Evolutionary conservation across 768 basidiomycete species (phyloP).

Genomic region (Jaapia argillacea): DNA sequence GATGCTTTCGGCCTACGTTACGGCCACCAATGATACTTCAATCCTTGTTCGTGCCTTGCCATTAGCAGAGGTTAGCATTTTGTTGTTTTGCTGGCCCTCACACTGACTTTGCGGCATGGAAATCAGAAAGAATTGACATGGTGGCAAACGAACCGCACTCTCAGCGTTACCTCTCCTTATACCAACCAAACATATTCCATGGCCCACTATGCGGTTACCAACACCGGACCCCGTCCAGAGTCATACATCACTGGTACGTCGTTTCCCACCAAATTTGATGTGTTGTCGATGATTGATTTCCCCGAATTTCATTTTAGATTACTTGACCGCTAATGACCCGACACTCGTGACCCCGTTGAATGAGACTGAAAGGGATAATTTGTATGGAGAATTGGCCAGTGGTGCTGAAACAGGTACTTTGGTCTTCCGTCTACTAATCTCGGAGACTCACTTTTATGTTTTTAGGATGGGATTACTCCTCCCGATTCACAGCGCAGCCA

Average conservation of each 20-base stretch:
- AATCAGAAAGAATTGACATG: conserved; percentile 66
- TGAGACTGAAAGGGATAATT: conserved; percentile 41
- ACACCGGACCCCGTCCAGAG: conserved; percentile 85
- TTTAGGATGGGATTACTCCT: conserved; percentile 27
- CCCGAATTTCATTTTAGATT: conserved; percentile 60
- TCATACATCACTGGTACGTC: conserved; percentile 55
- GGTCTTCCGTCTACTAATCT: conserved; percentile 2
- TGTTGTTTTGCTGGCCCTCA: neutral
- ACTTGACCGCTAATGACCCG: conserved; percentile 64
- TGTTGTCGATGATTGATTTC: too few relatives aligned
- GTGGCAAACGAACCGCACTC: conserved; percentile 71
- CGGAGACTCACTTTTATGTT: neutral
- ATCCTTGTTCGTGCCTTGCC: conserved; percentile 78
- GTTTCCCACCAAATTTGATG: too few relatives aligned
- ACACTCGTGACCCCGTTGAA: conserved; percentile 43
- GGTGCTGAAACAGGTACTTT: conserved; percentile 72
- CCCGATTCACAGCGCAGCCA: conserved; percentile 32
- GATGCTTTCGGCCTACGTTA: conserved; percentile 88
- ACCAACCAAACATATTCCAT: conserved; percentile 57
- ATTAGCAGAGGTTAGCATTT: conserved; percentile 53
- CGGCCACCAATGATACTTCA: conserved; percentile 56
- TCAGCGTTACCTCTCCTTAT: conserved; percentile 60
- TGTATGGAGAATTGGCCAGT: conserved; percentile 85
- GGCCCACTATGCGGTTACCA: conserved; percentile 68
- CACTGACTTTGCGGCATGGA: neutral